These are phyloP conservation scores for Candida sanyaensis DNA, from an alignment of 1,139 yeast genomes.

Conservation along the genomic window DNA sequence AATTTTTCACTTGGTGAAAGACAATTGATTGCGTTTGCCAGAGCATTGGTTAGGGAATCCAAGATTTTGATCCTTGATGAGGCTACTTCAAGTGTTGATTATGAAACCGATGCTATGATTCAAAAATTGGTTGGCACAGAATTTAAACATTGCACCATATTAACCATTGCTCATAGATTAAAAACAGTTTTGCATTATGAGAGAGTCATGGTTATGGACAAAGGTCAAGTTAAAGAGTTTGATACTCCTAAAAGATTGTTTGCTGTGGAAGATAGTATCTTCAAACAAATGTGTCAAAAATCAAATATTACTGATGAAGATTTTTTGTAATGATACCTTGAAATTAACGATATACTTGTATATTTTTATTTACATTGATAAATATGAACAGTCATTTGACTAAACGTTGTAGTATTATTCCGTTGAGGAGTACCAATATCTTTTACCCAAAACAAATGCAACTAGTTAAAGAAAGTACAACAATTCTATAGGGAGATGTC, in stretches of 20 bases:
- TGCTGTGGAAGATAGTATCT: slow-evolving; percentile 18
- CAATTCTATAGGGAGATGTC: too few relatives aligned
- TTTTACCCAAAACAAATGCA: too few relatives aligned
- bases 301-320: slow-evolving; percentile 44
- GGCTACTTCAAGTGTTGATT: slow-evolving; percentile 47
- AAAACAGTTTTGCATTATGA: slow-evolving; percentile 41
- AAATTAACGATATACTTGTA: too few relatives aligned
- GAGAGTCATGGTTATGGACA: slow-evolving; percentile 39
- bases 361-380: too few relatives aligned
- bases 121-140: slow-evolving; percentile 36
- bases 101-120: slow-evolving; percentile 41
- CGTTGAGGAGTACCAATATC: too few relatives aligned
- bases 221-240: slow-evolving; percentile 61
- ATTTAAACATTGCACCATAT: slow-evolving; percentile 37
- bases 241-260: slow-evolving; percentile 49
- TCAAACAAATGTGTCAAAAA: slow-evolving; percentile 63
- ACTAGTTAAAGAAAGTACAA: too few relatives aligned
- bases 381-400: too few relatives aligned
- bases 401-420: too few relatives aligned
- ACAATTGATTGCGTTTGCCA: slow-evolving; percentile 42
- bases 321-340: slow-evolving; percentile 13
- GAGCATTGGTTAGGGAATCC: slow-evolving; percentile 41
- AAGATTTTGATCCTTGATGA: slow-evolving; percentile 43
- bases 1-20: slow-evolving; percentile 45
- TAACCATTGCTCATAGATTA: slow-evolving; percentile 45